Evolutionary conservation across 2,329 filamentous ascomycete species (phyloP).

Genomic region (Clonostachys solani): DNA sequence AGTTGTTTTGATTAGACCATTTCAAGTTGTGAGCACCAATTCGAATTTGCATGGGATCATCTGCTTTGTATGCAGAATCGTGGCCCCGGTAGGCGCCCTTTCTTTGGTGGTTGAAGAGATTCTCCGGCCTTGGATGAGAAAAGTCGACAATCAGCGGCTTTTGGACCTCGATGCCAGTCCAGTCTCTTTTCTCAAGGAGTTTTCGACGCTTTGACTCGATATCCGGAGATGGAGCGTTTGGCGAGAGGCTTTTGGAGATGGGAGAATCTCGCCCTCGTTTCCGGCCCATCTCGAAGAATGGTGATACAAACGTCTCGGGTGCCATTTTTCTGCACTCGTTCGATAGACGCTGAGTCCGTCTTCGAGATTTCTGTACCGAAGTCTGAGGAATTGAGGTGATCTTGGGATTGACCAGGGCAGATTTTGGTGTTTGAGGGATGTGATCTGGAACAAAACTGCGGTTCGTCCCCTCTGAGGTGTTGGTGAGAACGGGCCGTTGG

Average conservation of each 20-base stretch:
- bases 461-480: neutral
- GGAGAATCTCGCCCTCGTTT: neutral
- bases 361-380: neutral
- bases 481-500: neutral
- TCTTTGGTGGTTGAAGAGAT: neutral
- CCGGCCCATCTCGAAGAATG: neutral
- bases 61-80: neutral
- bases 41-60: neutral
- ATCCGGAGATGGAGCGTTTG: neutral
- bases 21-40: neutral
- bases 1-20: neutral
- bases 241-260: too few species aligned
- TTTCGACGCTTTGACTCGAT: slow-evolving; percentile 11
- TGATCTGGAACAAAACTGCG: slow-evolving; percentile 16
- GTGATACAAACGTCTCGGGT: neutral
- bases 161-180: slow-evolving; percentile 22
- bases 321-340: neutral
- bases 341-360: neutral
- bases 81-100: neutral
- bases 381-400: neutral
- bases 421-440: slow-evolving; percentile 8
- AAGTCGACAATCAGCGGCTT: slow-evolving; percentile 16
- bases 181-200: slow-evolving; percentile 18
- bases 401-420: neutral
- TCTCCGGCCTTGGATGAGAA: neutral